Percentiles rank a stretch among this genome's conserved stretches.
These are phyloP conservation scores for Ophiostoma perfectum DNA, from an alignment of 2,329 filamentous ascomycete genomes.

Conservation along the genomic window DNA sequence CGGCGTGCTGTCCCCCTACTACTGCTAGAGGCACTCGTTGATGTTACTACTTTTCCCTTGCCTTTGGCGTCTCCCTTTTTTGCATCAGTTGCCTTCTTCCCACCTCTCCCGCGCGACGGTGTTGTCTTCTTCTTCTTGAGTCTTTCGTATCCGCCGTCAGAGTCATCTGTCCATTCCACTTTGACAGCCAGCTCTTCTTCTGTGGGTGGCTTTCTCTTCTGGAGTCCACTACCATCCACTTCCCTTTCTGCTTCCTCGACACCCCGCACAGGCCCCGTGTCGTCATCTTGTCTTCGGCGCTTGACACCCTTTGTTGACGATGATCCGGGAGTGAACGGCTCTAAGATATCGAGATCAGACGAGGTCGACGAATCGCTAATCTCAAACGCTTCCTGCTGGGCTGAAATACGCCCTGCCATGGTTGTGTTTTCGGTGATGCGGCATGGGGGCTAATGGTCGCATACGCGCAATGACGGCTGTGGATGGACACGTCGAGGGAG, in stretches of 20 bases:
- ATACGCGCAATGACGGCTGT: not conserved
- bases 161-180: constrained; percentile 51
- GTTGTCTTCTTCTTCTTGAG: constrained; percentile 49
- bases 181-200: constrained; percentile 38
- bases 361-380: constrained; percentile 21
- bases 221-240: not conserved
- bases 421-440: constrained; percentile 3
- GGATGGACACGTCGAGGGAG: constrained; percentile 8
- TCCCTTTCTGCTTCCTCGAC: too few relatives aligned
- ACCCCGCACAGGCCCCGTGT: constrained; percentile 25
- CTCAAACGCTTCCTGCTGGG: constrained; percentile 13
- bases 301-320: constrained; percentile 15
- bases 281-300: constrained; percentile 30
- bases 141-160: constrained; percentile 52
- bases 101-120: constrained; percentile 23
- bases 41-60: constrained; percentile 33
- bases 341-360: not conserved
- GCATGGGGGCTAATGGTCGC: not conserved
- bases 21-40: not conserved
- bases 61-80: constrained; percentile 42
- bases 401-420: constrained; percentile 20
- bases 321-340: constrained; percentile 14
- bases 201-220: not conserved
- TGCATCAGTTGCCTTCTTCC: constrained; percentile 32
- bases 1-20: constrained; percentile 23